Conservation (phyloP, 2,329 filamentous ascomycete species). For the Fusarium sp. region DNA sequence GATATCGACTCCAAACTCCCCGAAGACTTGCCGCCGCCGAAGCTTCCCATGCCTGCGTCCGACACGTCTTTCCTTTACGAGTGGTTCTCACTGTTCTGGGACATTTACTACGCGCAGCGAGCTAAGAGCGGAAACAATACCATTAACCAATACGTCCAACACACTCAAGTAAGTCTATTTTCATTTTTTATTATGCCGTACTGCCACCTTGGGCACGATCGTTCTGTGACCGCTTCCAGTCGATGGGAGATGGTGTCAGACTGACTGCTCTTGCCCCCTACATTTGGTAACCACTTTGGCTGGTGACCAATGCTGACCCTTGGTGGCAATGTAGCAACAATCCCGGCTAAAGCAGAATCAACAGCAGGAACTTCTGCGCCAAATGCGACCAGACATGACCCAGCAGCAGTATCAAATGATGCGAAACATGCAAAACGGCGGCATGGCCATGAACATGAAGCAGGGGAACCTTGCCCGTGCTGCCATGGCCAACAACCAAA, state of each 20-base stretch:
- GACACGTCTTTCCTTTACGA: conserved; percentile 92
- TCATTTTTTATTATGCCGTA: conserved; percentile 9
- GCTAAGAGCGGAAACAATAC: conserved; percentile 72
- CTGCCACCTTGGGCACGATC: conserved; percentile 27
- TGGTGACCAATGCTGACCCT: conserved; percentile 40
- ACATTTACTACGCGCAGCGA: conserved; percentile 88
- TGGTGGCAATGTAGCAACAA: conserved; percentile 64
- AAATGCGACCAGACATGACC: conserved; percentile 72
- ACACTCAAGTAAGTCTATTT: conserved; percentile 73
- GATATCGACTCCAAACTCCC: conserved; percentile 79
- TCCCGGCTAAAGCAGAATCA: conserved; percentile 79
- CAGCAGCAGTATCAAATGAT: conserved; percentile 73
- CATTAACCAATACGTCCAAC: conserved; percentile 80
- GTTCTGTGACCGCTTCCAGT: conserved; percentile 14
- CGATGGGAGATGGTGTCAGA: conserved; percentile 24
- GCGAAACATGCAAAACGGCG: conserved; percentile 72
- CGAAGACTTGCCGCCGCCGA: conserved; percentile 81
- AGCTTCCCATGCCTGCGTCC: conserved; percentile 71
- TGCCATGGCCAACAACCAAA: conserved; percentile 82
- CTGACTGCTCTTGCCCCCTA: conserved; percentile 32
- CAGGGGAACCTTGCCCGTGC: conserved; percentile 74
- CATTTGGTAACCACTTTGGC: conserved; percentile 40
- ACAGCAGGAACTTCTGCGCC: conserved; percentile 81
- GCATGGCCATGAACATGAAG: conserved; percentile 69
- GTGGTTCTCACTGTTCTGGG: conserved; percentile 98